Evolutionary conservation across 2,329 filamentous ascomycete species (phyloP), one percentile per base, ranked within the genome.

Genomic region (Metarhizium sp.): DNA sequence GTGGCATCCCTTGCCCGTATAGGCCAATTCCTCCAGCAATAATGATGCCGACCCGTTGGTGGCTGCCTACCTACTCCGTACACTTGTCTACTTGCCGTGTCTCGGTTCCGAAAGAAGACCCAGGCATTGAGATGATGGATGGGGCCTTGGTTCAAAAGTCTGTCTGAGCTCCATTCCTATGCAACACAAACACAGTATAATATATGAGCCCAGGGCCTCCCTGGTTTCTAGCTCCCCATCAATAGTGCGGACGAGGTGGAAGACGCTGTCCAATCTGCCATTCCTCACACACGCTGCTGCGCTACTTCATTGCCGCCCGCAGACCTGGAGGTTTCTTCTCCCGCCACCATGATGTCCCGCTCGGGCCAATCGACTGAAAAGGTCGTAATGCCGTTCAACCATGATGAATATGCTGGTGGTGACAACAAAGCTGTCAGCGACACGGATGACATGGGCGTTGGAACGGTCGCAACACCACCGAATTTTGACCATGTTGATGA

Each of bases 401-500:
- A 49, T 47, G 43, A 53, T 3, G 45, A 36, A 40, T 53, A 47
- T n/a, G 20, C 32, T 3, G 10, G 4, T 49, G 14, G 25, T 25
- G 30, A 42, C 14, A 43, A 42, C 14, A 53, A 53, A n/a, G 32
- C 29, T 8, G 20, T 14, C 32, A 49, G 52, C 52, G 34, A 53
- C n/a, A 53, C n/a, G 25, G 42, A 49, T 4, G 45, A 49, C 38
- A 13, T n/a, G 32, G 52, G 34, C n/a, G 34, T 40, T 16, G 52
- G 13, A 1, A 43, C 34, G 6, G 14, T 30, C 10, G 38, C 18
- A 13, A 49, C 40, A 3, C 40, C 29, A 20, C 29, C 51, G 2
- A 30, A n/a, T 25, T 51, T 49, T 29, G 45, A 52, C 5, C 42
- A 52, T 7, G n/a, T 57, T 40, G 55, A 57, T 29, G 80, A 86